phyloP scores from a whole-genome alignment of 148 eudicot genomes.

The Amaranthus palmeri region DNA sequence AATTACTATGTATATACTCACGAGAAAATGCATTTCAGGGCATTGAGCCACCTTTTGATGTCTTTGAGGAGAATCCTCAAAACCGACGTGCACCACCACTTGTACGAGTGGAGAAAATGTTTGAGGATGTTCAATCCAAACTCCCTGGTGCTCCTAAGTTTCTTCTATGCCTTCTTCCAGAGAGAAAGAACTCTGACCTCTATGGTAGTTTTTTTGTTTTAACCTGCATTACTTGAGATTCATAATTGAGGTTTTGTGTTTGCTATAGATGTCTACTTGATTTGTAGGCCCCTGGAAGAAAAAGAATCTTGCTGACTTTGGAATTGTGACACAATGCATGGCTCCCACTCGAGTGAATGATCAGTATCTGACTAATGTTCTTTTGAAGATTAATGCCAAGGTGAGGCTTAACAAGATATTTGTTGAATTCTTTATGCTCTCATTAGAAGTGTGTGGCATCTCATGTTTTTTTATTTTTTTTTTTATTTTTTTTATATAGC shows the following conservation, averaged over 20 bases:
- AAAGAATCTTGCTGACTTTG: conserved; percentile 66
- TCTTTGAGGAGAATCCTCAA: conserved; percentile 67
- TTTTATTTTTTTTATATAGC: conserved; percentile 40
- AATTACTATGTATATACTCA: background rate
- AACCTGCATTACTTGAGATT: background rate
- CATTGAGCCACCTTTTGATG: conserved; percentile 62
- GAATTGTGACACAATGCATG: conserved; percentile 81
- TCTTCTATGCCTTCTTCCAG: conserved; percentile 77
- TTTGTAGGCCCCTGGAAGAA: conserved; percentile 79
- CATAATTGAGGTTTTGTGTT: background rate
- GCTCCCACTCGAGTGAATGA: conserved; percentile 75
- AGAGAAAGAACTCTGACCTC: conserved; percentile 74
- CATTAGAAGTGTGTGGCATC: background rate
- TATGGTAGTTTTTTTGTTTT: conserved; percentile 45
- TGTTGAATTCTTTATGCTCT: background rate
- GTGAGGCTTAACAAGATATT: conserved; percentile 10
- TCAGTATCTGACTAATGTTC: conserved; percentile 73
- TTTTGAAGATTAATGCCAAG: conserved; percentile 88
- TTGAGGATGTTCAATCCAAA: conserved; percentile 61
- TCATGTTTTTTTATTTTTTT: background rate
- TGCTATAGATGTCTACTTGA: conserved; percentile 8
- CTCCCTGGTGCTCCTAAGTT: conserved; percentile 84
- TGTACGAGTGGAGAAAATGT: conserved; percentile 81
- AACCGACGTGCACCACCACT: conserved; percentile 74
- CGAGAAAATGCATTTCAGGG: conserved; percentile 20